These are phyloP conservation scores for Irpex rosettiformis DNA, from an alignment of 1,284 basidiomycete species.

Conservation along the genomic window DNA sequence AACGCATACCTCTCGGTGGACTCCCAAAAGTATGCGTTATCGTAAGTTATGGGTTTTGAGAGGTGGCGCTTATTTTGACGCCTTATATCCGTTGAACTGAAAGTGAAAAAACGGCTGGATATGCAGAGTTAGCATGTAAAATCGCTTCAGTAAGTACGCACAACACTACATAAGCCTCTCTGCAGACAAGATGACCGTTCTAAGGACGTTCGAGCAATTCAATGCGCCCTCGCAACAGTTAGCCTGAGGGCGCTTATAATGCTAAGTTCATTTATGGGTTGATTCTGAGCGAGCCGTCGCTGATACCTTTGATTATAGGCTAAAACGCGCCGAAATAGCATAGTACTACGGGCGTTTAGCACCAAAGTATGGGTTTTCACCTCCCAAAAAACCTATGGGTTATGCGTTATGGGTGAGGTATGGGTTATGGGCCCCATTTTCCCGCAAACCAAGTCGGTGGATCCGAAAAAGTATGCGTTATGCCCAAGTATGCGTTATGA, in stretches of 20 bases:
- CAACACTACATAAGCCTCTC: no score
- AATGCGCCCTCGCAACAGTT: no score
- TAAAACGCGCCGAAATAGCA: not conserved
- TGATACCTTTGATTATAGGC: not conserved
- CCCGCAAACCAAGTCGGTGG: not conserved
- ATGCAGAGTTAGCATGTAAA: not conserved
- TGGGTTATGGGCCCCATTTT: not conserved
- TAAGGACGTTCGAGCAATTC: not conserved
- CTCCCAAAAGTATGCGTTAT: not conserved
- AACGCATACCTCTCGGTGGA: not conserved
- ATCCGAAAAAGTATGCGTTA: not conserved
- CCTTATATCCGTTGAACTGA: not conserved
- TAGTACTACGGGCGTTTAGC: not conserved
- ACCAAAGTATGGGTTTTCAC: not conserved
- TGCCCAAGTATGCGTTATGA: not conserved
- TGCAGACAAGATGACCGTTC: not conserved
- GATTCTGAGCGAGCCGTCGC: not conserved
- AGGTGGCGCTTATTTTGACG: not conserved
- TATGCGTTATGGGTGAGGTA: not conserved
- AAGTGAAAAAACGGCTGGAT: not conserved
- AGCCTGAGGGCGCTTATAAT: no score
- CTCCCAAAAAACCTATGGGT: not conserved
- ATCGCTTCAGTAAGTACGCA: no score
- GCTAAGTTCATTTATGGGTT: not conserved
- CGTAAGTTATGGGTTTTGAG: not conserved